Evolutionary conservation across 306 rosid species (phyloP).

Genomic region (Datisca glomerata): DNA sequence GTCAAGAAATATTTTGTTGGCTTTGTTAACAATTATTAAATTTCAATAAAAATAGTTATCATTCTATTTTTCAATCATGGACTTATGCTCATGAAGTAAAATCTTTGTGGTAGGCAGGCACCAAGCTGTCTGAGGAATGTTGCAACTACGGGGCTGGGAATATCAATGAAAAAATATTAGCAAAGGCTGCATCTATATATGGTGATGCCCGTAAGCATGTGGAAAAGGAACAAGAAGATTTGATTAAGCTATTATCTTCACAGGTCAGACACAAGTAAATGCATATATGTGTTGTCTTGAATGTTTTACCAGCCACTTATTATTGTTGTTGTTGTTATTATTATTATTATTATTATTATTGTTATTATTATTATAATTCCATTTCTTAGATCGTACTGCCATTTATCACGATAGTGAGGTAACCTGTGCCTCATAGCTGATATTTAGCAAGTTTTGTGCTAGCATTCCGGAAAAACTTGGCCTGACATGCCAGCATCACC

Average conservation of each 20-base stretch:
- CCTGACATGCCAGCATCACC: too few species aligned
- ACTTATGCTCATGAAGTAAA: constrained; percentile 8
- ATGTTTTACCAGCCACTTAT: too few species aligned
- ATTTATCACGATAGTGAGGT: too few species aligned
- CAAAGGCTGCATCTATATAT: constrained; percentile 91
- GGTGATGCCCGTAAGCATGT: constrained; percentile 95
- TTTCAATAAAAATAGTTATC: not conserved
- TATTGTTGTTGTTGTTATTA: too few species aligned
- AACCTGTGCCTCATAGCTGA: too few species aligned
- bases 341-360: too few species aligned
- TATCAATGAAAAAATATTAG: constrained; percentile 51
- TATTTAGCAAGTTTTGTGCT: too few species aligned
- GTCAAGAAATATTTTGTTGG: not conserved
- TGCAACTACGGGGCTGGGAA: constrained; percentile 94
- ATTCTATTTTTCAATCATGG: not conserved
- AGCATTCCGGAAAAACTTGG: too few species aligned
- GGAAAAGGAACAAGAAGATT: constrained; percentile 93
- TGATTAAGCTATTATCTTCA: constrained; percentile 51
- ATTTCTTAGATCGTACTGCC: too few species aligned
- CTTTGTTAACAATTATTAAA: not conserved
- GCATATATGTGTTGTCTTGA: too few species aligned
- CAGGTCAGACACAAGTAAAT: too few species aligned
- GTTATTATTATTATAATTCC: too few species aligned
- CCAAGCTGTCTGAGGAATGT: constrained; percentile 95
- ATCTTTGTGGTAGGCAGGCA: constrained; percentile 64